phyloP scores from a whole-genome alignment of 208 protist species.

The Acanthamoeba sp. region DNA sequence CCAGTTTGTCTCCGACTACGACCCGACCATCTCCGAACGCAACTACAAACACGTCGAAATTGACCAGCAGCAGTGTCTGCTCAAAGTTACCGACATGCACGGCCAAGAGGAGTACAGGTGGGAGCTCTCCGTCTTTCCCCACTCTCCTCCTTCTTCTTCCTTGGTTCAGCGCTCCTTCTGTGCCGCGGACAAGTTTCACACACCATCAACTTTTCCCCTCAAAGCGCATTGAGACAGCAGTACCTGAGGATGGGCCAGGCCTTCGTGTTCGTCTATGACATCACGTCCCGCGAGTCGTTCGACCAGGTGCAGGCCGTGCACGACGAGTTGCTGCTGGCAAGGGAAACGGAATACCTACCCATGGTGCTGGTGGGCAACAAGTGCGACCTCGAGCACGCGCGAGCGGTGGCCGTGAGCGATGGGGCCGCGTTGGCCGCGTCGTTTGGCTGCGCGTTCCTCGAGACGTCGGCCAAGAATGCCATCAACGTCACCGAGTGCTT shows the following conservation, averaged over 20 bases:
- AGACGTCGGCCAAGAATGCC: background rate
- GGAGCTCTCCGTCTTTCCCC: background rate
- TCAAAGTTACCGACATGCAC: background rate
- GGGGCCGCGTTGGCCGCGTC: background rate
- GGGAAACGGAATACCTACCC: conserved; percentile 73
- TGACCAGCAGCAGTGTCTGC: background rate
- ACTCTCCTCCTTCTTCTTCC: background rate
- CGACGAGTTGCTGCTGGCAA: background rate
- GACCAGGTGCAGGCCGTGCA: background rate
- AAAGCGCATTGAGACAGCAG: background rate
- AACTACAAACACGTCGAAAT: conserved; percentile 78
- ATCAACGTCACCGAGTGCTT: conserved; percentile 4
- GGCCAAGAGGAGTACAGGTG: background rate
- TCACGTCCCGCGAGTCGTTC: conserved; percentile 53
- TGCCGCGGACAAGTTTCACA: background rate
- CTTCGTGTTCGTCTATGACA: background rate
- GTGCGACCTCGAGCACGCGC: conserved; percentile 85
- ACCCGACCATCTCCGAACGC: conserved; percentile 82
- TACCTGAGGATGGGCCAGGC: background rate
- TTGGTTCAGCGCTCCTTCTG: background rate
- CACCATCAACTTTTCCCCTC: background rate
- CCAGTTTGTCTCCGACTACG: conserved; percentile 13
- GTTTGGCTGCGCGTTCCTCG: conserved; percentile 1
- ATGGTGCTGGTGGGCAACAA: conserved; percentile 90
- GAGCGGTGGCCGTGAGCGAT: conserved; percentile 78